These are phyloP conservation scores for Ophiosphaerella narmari DNA, from an alignment of 2,329 filamentous ascomycete genomes.

Conservation along the genomic window DNA sequence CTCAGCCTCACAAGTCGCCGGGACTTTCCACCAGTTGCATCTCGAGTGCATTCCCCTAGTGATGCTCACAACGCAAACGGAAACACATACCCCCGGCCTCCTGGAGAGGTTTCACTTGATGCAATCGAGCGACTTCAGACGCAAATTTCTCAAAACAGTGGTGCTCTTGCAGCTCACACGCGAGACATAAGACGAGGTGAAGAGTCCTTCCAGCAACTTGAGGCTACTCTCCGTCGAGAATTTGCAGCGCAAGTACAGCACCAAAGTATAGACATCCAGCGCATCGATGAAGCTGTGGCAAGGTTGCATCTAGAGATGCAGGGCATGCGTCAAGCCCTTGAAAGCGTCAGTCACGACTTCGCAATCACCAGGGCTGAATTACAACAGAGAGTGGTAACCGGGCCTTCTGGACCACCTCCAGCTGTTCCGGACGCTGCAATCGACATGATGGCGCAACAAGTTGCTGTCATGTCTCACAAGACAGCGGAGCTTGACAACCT, in stretches of 20 bases:
- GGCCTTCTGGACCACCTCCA: slow-evolving; percentile 6
- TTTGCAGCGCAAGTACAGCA: slow-evolving; percentile 34
- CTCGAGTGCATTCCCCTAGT: slow-evolving; percentile 15
- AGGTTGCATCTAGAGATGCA: slow-evolving; percentile 49
- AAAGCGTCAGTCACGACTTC: slow-evolving; percentile 44
- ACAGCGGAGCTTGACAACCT: slow-evolving; percentile 53
- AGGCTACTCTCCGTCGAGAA: slow-evolving; percentile 48
- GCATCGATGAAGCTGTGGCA: slow-evolving; percentile 47
- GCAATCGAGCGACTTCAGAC: slow-evolving; percentile 53
- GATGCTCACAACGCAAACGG: slow-evolving; percentile 29
- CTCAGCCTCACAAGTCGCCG: slow-evolving; percentile 18
- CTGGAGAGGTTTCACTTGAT: slow-evolving; percentile 42
- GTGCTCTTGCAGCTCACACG: slow-evolving; percentile 38
- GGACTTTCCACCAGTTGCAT: slow-evolving; percentile 16
- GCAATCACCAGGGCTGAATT: slow-evolving; percentile 27
- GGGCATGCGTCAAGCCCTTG: slow-evolving; percentile 43
- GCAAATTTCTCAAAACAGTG: slow-evolving; percentile 54
- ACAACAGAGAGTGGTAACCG: slow-evolving; percentile 1
- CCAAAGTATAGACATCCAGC: slow-evolving; percentile 41
- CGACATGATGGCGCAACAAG: slow-evolving; percentile 51
- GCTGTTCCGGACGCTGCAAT: slow-evolving; percentile 46
- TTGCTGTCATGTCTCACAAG: slow-evolving; percentile 48
- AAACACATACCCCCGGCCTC: slow-evolving; percentile 34
- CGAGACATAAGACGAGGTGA: slow-evolving; percentile 37
- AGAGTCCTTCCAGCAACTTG: slow-evolving; percentile 30